phyloP scores from a whole-genome alignment of 208 protist genomes.

The Blechomonas ayalai region DNA sequence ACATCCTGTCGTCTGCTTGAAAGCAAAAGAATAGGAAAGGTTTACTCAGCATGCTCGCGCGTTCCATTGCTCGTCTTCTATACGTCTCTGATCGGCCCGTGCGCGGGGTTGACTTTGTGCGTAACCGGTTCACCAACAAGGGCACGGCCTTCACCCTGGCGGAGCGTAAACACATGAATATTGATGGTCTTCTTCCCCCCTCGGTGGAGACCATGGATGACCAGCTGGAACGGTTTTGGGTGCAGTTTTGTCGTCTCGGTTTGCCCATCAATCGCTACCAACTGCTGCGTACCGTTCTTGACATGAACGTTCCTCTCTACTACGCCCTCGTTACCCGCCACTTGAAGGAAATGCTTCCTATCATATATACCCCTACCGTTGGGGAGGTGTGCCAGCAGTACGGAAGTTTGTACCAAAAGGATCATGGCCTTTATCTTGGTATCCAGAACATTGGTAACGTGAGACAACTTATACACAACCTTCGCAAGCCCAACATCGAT shows the following conservation, averaged over 20 bases:
- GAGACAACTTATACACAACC: slow-evolving; percentile 53
- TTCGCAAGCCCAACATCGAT: slow-evolving; percentile 51
- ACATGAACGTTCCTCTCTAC: slow-evolving; percentile 39
- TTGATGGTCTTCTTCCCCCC: slow-evolving; percentile 47
- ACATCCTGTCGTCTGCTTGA: slow-evolving; percentile 5
- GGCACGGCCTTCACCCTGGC: slow-evolving; percentile 44
- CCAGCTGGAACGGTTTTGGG: slow-evolving; percentile 35
- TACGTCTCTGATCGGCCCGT: slow-evolving; percentile 5
- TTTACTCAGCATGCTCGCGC: neutral
- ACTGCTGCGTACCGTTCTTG: slow-evolving; percentile 29
- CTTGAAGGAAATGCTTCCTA: slow-evolving; percentile 37
- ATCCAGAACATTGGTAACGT: slow-evolving; percentile 51
- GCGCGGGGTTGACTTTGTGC: slow-evolving; percentile 55
- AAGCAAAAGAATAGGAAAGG: neutral
- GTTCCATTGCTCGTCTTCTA: neutral
- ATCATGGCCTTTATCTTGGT: slow-evolving; percentile 74
- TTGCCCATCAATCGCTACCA: slow-evolving; percentile 40
- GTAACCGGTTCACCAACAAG: slow-evolving; percentile 56
- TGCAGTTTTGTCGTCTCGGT: slow-evolving; percentile 24
- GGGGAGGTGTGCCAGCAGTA: slow-evolving; percentile 84
- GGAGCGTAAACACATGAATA: slow-evolving; percentile 43
- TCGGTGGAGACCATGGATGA: slow-evolving; percentile 36
- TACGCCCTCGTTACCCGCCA: slow-evolving; percentile 31
- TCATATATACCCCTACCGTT: slow-evolving; percentile 74
- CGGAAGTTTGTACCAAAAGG: slow-evolving; percentile 34